Evolutionary conservation across 495 filamentous ascomycete genomes (phyloP).

Genomic region (Aspergillus saccharolyticus): DNA sequence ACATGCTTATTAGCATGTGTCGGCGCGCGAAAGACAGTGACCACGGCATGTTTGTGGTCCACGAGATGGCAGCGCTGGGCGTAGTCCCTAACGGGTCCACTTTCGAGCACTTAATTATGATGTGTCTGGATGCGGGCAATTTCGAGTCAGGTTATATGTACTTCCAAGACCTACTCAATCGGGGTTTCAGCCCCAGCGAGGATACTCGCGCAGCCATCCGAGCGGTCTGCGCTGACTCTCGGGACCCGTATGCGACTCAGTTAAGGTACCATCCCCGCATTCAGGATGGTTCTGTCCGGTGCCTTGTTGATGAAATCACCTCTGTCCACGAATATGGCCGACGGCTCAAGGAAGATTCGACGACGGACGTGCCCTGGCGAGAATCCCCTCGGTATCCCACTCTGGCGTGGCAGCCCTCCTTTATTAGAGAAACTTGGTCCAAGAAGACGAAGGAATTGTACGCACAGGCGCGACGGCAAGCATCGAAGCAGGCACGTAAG

Average conservation of each 20-base stretch:
- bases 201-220: conserved; percentile 26
- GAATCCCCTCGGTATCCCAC: not conserved
- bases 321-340: not conserved
- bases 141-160: conserved; percentile 39
- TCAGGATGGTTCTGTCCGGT: conserved; percentile 10
- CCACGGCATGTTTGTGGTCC: conserved; percentile 61
- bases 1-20: conserved; percentile 62
- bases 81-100: conserved; percentile 56
- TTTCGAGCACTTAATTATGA: conserved; percentile 64
- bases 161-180: conserved; percentile 32
- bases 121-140: conserved; percentile 49
- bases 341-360: not conserved
- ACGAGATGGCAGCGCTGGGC: conserved; percentile 65
- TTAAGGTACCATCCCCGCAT: conserved; percentile 29
- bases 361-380: not conserved
- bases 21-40: conserved; percentile 43
- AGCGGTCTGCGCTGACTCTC: conserved; percentile 22
- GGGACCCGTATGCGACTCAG: conserved; percentile 27
- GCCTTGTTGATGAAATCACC: conserved; percentile 9
- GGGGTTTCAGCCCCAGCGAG: conserved; percentile 20
- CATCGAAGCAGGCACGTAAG: conserved; percentile 21
- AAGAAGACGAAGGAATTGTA: not conserved
- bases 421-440: not conserved
- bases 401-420: not conserved
- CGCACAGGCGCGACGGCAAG: conserved; percentile 12